Evolutionary conservation across 202 grass and related monocot genomes (phyloP), one percentile per base, ranked within the genome.

Genomic region (Setaria viridis): DNA sequence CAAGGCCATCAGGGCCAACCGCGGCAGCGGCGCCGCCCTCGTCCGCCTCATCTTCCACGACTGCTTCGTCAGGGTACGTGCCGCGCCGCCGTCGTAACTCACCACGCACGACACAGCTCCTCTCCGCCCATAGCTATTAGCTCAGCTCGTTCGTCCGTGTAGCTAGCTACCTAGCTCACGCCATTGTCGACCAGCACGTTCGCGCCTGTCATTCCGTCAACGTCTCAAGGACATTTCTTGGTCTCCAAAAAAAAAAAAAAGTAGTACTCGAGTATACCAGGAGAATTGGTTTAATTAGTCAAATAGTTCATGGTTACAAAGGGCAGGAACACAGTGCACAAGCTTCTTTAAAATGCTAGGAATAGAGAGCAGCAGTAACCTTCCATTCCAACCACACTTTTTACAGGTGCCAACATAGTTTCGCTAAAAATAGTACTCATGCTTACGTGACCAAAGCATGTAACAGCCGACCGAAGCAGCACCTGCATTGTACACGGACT

Each of bases 1-100:
- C 16, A 91, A 49, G 81, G 89, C 89, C 62, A 63, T 91, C 89
- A 41, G 42, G 37, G 89, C 70, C 20, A 47, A 87, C 63, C 85
- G 89, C 64, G 43, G 11, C 45, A 63, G 0, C 70, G 89, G 89
- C 85, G 89, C 89, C 70, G 89, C 77, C 0, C 85, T 91, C 85
- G 81, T 98, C 15, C 75, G 95, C 48, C 89, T 95, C 87, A 86
- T 91, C 81, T 98, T 95, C 80, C 93, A 95, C 51, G 95, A 98
- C 82, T 98, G 93, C 85, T 98, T 98, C 80, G 95, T 98, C 68
- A 87, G 87, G 89, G 95, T 89, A 93, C 29, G 8, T 21, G 10
- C 70, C 32, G 3, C 25, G 12, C 48, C 48, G 48, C 48, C 48
- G 48, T 50, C 48, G 9, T 47, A 47, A 2, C 11, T 47, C 2